Conservation (phyloP, 2,329 filamentous ascomycete genomes). For the Stachybotrys elegans region DNA sequence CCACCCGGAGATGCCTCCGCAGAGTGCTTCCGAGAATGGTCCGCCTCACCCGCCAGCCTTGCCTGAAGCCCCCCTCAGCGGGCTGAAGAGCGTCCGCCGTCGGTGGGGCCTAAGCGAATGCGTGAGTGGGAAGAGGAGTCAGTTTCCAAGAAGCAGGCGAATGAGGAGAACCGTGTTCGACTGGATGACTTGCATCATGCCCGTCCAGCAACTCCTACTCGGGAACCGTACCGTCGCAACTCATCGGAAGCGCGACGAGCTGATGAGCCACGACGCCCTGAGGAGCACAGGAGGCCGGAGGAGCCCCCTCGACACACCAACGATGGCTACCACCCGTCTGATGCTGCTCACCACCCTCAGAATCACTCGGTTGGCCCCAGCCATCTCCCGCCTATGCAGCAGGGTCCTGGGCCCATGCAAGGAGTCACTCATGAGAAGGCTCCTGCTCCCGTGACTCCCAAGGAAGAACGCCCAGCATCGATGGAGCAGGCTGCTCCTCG, state of each 20-base stretch:
- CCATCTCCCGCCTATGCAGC: conserved; percentile 60
- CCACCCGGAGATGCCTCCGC: conserved; percentile 57
- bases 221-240: conserved; percentile 67
- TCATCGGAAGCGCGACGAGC: conserved; percentile 67
- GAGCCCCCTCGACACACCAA: conserved; percentile 66
- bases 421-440: conserved; percentile 46
- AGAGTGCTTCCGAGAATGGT: conserved; percentile 55
- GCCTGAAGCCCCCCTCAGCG: conserved; percentile 61
- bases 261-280: conserved; percentile 57
- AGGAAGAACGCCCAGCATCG: conserved; percentile 54
- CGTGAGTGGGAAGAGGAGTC: conserved; percentile 91
- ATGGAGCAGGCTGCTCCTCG: conserved; percentile 30
- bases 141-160: conserved; percentile 77
- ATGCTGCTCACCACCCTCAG: conserved; percentile 73
- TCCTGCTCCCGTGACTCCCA: conserved; percentile 29
- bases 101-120: conserved; percentile 75
- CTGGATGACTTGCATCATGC: conserved; percentile 80
- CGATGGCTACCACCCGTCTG: conserved; percentile 84
- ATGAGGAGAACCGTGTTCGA: conserved; percentile 80
- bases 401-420: conserved; percentile 51
- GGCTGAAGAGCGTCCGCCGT: conserved; percentile 68
- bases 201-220: conserved; percentile 69
- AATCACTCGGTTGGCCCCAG: conserved; percentile 50
- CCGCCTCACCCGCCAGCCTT: conserved; percentile 42
- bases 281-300: conserved; percentile 50